Percentiles rank a stretch among this genome's conserved stretches.
These are phyloP conservation scores for Colletotrichum sp. DNA, from an alignment of 2,329 filamentous ascomycete genomes.

Conservation along the genomic window DNA sequence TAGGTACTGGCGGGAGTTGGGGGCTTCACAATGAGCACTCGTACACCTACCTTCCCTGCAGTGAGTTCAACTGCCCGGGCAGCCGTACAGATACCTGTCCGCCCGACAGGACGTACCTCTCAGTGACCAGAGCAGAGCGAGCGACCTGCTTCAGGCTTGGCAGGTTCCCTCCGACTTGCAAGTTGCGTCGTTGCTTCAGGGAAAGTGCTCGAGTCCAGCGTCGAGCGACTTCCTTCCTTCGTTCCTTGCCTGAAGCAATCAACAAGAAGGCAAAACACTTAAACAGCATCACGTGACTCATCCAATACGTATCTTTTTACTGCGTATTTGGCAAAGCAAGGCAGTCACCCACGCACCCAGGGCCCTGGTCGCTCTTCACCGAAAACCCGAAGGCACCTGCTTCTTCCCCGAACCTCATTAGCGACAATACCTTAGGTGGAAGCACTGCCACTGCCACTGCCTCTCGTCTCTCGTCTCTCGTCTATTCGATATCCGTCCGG, in stretches of 20 bases:
- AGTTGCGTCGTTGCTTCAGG: not conserved
- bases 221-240: not conserved
- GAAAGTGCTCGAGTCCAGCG: not conserved
- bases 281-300: not conserved
- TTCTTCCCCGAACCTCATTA: not conserved
- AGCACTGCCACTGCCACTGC: not conserved
- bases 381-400: not conserved
- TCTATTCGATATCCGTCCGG: not conserved
- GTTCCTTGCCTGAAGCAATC: not conserved
- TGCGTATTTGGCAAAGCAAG: not conserved
- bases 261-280: not conserved
- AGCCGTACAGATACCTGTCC: not conserved
- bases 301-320: not conserved
- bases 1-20: not conserved
- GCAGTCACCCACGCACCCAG: not conserved
- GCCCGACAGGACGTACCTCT: not conserved
- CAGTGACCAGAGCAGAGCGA: not conserved
- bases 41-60: not conserved
- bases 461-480: not conserved
- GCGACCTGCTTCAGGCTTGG: not conserved
- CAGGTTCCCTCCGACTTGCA: constrained; percentile 7
- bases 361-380: not conserved
- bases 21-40: not conserved
- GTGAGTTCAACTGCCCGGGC: not conserved
- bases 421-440: not conserved